phyloP scores from a whole-genome alignment of 2,329 filamentous ascomycete genomes.

The Dothiorella sarmentorum region DNA sequence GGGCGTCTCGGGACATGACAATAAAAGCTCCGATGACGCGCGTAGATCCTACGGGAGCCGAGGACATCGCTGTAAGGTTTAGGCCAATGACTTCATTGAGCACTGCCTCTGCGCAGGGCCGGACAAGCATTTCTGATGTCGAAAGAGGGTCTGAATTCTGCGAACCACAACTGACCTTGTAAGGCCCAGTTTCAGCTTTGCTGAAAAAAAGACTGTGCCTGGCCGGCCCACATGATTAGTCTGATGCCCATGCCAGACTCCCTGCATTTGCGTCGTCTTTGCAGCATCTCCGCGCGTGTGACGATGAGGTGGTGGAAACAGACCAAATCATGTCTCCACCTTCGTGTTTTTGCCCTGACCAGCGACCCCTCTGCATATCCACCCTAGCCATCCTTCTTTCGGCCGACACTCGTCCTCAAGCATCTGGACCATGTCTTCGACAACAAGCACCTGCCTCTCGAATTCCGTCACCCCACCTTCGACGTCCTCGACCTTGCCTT shows the following conservation, averaged over 20 bases:
- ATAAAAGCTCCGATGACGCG: constrained; percentile 9
- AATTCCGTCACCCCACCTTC: constrained; percentile 79
- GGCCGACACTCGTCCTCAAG: constrained; percentile 54
- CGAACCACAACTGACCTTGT: background rate
- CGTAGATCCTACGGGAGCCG: constrained; percentile 6
- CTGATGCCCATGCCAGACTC: constrained; percentile 5
- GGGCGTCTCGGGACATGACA: constrained; percentile 2
- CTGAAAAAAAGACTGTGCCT: background rate
- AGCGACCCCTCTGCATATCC: constrained; percentile 21
- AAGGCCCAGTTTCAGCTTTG: constrained; percentile 11
- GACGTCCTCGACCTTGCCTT: constrained; percentile 78
- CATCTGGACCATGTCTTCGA: constrained; percentile 47
- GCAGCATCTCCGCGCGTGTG: constrained; percentile 1
- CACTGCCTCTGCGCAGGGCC: background rate
- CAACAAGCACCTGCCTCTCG: constrained; percentile 58
- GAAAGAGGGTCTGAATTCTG: background rate
- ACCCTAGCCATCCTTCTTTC: constrained; percentile 36
- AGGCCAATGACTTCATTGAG: background rate
- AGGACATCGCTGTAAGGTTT: background rate
- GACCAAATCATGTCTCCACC: background rate
- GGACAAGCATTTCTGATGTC: background rate
- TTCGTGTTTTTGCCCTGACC: background rate
- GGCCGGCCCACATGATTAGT: constrained; percentile 5
- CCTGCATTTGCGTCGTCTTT: background rate
- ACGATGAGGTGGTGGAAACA: background rate